These are phyloP conservation scores for Castanea crenata DNA, from an alignment of 306 rosid genomes.

Conservation along the genomic window DNA sequence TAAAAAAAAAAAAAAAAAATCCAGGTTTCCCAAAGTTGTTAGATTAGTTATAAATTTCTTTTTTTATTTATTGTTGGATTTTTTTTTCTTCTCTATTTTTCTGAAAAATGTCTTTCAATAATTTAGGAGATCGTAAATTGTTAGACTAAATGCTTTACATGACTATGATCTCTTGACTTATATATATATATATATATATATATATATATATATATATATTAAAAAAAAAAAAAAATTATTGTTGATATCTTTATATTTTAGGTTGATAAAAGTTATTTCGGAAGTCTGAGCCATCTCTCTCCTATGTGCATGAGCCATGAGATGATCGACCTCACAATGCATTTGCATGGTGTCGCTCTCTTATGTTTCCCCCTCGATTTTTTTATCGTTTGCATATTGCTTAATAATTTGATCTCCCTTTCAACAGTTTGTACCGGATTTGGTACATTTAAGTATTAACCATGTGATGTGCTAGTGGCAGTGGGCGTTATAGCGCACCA, in stretches of 20 bases:
- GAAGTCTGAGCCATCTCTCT: too few species aligned
- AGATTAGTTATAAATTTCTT: slow-evolving; percentile 39
- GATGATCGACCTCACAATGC: too few species aligned
- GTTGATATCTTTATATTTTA: neutral
- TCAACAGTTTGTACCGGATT: too few species aligned
- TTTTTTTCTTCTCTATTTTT: neutral
- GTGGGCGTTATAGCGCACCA: too few species aligned
- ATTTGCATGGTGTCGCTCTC: too few species aligned
- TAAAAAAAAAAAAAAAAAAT: slow-evolving; percentile 21
- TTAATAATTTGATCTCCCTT: too few species aligned
- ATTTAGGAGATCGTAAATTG: slow-evolving; percentile 24
- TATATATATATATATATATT: neutral
- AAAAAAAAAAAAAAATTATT: neutral
- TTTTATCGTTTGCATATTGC: too few species aligned
- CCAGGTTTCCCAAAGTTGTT: slow-evolving; percentile 39
- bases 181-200: neutral
- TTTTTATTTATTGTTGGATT: slow-evolving; percentile 9
- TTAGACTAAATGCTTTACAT: slow-evolving; percentile 14
- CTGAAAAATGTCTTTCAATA: slow-evolving; percentile 7
- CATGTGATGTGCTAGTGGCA: too few species aligned
- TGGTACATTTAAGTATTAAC: too few species aligned
- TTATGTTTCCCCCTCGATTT: too few species aligned
- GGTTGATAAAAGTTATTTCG: neutral
- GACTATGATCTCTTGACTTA: neutral
- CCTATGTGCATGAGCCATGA: too few species aligned